A percentile compares a stretch with the other conserved stretches of the same genome.
Conservation (phyloP, 768 basidiomycete species). For the Lactarius akahatsu region DNA sequence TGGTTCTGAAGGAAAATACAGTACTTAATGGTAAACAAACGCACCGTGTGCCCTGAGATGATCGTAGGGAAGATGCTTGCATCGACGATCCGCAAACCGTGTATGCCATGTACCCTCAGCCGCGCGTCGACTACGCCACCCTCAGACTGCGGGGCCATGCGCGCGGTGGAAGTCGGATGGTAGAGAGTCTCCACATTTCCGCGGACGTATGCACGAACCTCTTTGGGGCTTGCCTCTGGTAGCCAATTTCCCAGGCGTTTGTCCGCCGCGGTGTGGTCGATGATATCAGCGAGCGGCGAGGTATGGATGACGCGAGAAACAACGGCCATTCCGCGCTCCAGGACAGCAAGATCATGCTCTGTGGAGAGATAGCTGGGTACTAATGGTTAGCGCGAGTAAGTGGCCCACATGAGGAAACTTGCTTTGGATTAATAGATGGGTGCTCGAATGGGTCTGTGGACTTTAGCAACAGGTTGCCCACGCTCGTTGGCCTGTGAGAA, state of each 20-base stretch:
- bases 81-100: conserved; percentile 47
- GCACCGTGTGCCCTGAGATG: conserved; percentile 47
- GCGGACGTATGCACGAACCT: conserved; percentile 39
- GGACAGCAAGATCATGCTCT: conserved; percentile 40
- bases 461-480: conserved; percentile 42
- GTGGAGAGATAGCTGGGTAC: conserved; percentile 43
- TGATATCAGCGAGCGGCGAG: conserved; percentile 39
- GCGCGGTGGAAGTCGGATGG: conserved; percentile 45
- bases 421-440: conserved; percentile 48
- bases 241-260: conserved; percentile 42
- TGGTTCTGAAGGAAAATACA: not conserved
- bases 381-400: conserved; percentile 11
- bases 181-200: conserved; percentile 43
- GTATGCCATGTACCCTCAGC: conserved; percentile 45
- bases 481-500: conserved; percentile 43
- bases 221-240: conserved; percentile 36
- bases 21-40: conserved; percentile 22
- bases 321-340: conserved; percentile 44
- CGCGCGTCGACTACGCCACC: conserved; percentile 46
- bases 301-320: conserved; percentile 41
- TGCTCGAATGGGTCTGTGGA: conserved; percentile 43
- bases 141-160: conserved; percentile 39
- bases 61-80: conserved; percentile 47
- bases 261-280: conserved; percentile 37
- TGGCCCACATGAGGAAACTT: conserved; percentile 21